Evolutionary conservation across 192 early-diverging fungal species (phyloP).

Genomic region (Backusella australiensis): DNA sequence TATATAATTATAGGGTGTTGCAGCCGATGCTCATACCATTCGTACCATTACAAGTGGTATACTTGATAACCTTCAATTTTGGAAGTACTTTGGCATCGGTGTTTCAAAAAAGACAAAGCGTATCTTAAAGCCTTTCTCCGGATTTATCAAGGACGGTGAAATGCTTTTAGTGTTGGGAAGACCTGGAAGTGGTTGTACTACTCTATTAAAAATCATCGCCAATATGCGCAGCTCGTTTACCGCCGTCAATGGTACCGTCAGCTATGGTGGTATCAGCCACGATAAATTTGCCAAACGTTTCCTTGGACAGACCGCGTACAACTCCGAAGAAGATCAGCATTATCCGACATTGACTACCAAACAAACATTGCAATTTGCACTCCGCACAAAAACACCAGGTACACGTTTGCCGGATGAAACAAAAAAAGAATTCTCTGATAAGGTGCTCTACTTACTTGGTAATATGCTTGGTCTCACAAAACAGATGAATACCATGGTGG

Average conservation of each 20-base stretch:
- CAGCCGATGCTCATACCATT: constrained; percentile 31
- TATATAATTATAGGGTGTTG: constrained; percentile 22
- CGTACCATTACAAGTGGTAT: constrained; percentile 15
- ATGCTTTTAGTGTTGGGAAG: constrained; percentile 67
- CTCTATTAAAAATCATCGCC: constrained; percentile 58
- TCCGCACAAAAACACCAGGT: constrained; percentile 70
- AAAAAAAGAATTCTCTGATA: constrained; percentile 47
- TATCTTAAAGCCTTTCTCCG: constrained; percentile 61
- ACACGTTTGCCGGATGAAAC: constrained; percentile 45
- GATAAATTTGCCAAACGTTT: constrained; percentile 57
- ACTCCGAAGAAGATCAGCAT: constrained; percentile 79
- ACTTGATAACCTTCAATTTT: not conserved
- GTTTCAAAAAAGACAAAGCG: constrained; percentile 9
- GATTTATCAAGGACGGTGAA: constrained; percentile 73
- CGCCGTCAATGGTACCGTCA: constrained; percentile 51
- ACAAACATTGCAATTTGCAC: constrained; percentile 74
- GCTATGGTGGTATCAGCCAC: constrained; percentile 66
- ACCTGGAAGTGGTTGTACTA: constrained; percentile 67
- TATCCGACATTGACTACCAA: constrained; percentile 75
- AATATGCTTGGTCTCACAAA: constrained; percentile 56
- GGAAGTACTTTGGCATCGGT: not conserved
- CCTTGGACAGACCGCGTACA: constrained; percentile 74
- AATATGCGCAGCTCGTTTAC: constrained; percentile 53
- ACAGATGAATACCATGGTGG: constrained; percentile 68
- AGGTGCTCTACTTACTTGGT: constrained; percentile 45